Base-by-base conservation (phyloP, 2,329 filamentous ascomycete genomes). In the Sporothrix dimorphospora region DNA sequence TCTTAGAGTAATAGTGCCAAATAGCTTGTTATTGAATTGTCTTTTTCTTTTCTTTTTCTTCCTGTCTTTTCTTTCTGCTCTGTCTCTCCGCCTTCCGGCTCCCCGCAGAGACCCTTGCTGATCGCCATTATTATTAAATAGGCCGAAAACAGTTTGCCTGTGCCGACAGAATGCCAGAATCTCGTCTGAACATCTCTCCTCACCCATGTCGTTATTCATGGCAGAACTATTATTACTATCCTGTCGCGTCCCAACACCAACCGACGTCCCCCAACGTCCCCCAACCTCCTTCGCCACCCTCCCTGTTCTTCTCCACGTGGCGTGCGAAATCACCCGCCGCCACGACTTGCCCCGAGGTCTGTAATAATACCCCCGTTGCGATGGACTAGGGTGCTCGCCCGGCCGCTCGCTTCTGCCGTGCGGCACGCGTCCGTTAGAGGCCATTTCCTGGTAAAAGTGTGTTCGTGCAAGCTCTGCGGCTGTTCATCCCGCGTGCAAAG, bases 61-160 rank as follows among this genome's bases (percentile, higher is more conserved):
- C 47, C 19, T 19, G 2, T 42, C 40, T 47, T 2, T 55, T 30
- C n/a, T 38, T 24, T 1, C 12, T 24, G 45, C 6, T 63, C 4
- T 53, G 2, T n/a, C 3, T 24, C 7, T 19, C 30, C 1, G 27
- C 30, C 45, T 38, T 49, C 7, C 27, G 30, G 61, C 30, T 40
- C 47, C 45, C 65, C 47, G 30, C 19, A 51, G 1, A 61, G 42
- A 19, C 14, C 12, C 6, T 9, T 47, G 61, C 40, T n/a, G 61
- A 47, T 66, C 61, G 40, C 61, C 24, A 66, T 66, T 12, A 66
- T 66, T 12, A 38, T 38, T 19, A 69, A 38, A 49, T 63, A 30
- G 47, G 19, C 27, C 45, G 45, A 19, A 67, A 38, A 21, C 19
- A 51, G 12, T 16, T 42, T 53, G 34, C 12, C n/a, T 24, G 7